These are phyloP conservation scores for Raffaelea albimanens DNA, from an alignment of 2,329 filamentous ascomycete species.

Conservation along the genomic window DNA sequence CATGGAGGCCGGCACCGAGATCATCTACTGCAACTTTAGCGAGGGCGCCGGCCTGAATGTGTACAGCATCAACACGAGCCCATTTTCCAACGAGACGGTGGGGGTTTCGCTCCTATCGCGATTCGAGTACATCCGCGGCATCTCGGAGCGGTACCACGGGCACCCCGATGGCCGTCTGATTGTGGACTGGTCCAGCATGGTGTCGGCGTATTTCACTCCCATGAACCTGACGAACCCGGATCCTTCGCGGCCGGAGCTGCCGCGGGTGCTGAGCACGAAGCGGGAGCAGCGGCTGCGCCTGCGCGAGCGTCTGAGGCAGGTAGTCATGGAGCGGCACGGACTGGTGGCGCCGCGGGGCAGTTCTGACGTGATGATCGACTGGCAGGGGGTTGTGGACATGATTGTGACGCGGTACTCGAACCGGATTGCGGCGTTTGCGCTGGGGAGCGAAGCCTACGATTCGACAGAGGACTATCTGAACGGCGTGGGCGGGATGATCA, in stretches of 20 bases:
- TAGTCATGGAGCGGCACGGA: constrained; percentile 17
- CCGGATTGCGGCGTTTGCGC: constrained; percentile 35
- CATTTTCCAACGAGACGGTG: constrained; percentile 12
- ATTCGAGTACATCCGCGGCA: constrained; percentile 29
- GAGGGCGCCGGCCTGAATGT: constrained; percentile 26
- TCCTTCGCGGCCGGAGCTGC: constrained; percentile 15
- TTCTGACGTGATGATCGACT: constrained; percentile 33
- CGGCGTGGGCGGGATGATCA: constrained; percentile 25
- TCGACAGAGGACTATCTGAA: constrained; percentile 12
- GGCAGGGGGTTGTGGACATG: constrained; percentile 60
- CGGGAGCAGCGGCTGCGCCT: constrained; percentile 16
- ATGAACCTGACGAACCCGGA: constrained; percentile 37
- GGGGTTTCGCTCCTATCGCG: constrained; percentile 6
- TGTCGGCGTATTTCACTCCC: constrained; percentile 41
- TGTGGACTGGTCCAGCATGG: constrained; percentile 40
- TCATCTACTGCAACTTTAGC: constrained; percentile 57
- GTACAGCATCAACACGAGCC: constrained; percentile 17
- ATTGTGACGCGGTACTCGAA: constrained; percentile 52
- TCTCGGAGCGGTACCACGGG: constrained; percentile 34
- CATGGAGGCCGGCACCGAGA: constrained; percentile 62
- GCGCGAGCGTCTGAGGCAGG: constrained; percentile 20
- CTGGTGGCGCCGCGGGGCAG: constrained; percentile 22
- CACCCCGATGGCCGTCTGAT: constrained; percentile 29
- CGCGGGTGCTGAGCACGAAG: constrained; percentile 14
- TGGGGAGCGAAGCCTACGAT: constrained; percentile 13